phyloP scores from a whole-genome alignment of 805 yeast species.

The Kluyveromyces starmeri region DNA sequence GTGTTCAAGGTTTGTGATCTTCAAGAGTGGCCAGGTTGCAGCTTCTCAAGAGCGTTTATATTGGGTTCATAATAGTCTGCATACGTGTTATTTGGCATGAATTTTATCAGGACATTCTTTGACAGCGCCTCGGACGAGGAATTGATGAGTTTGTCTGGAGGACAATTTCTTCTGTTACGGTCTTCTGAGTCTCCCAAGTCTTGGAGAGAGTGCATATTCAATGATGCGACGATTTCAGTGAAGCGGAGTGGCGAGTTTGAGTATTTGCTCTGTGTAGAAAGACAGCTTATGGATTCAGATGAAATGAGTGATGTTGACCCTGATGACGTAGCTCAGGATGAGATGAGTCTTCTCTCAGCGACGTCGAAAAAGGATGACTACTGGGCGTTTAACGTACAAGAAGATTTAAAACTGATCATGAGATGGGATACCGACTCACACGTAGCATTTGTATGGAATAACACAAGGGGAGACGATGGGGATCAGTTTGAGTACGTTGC shows the following conservation, averaged over 20 bases:
- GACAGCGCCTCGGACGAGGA: constrained; percentile 50
- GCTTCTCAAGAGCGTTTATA: no score
- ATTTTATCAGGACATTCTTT: constrained; percentile 58
- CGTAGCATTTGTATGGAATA: constrained; percentile 67
- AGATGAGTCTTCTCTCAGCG: constrained; percentile 26
- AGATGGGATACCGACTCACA: constrained; percentile 44
- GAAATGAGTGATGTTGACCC: constrained; percentile 40
- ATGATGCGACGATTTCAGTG: constrained; percentile 69
- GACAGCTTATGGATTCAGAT: constrained; percentile 63
- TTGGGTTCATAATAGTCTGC: no score
- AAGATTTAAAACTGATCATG: constrained; percentile 47
- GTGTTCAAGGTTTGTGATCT: no score
- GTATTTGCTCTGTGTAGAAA: constrained; percentile 57
- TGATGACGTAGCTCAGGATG: constrained; percentile 35
- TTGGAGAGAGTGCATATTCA: constrained; percentile 71
- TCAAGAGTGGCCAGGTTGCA: no score
- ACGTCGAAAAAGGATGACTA: constrained; percentile 44
- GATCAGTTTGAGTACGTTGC: constrained; percentile 77
- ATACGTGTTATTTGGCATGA: constrained; percentile 38
- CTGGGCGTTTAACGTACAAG: constrained; percentile 60
- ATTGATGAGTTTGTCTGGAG: constrained; percentile 63
- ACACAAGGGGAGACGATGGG: constrained; percentile 76
- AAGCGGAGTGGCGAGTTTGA: constrained; percentile 57
- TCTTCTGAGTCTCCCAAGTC: constrained; percentile 80
- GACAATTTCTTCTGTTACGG: constrained; percentile 66